A percentile compares a stretch with the other conserved stretches of the same genome.
These are phyloP conservation scores for Epichloe elymi DNA, from an alignment of 2,329 filamentous ascomycete species.

Conservation along the genomic window DNA sequence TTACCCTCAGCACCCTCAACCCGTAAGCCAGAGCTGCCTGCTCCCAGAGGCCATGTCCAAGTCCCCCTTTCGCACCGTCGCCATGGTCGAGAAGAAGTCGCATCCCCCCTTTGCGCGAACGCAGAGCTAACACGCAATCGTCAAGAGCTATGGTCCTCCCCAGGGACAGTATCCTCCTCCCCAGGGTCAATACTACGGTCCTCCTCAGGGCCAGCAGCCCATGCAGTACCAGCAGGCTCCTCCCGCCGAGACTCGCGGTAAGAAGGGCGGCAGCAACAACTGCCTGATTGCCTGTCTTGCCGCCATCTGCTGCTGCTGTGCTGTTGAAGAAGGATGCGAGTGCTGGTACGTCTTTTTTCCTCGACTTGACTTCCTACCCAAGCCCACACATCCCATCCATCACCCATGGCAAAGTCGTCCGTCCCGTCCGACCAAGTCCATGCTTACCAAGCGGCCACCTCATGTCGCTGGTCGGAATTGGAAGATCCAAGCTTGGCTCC, in stretches of 20 bases:
- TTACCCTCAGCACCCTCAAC: slow-evolving; percentile 27
- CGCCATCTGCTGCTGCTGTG: slow-evolving; percentile 36
- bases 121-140: not conserved
- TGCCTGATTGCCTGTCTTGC: slow-evolving; percentile 36
- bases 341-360: slow-evolving; percentile 26
- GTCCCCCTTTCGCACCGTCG: not conserved
- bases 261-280: slow-evolving; percentile 22
- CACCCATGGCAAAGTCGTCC: too few species aligned
- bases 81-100: not conserved
- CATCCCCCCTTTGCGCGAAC: not conserved
- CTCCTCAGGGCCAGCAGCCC: slow-evolving; percentile 24
- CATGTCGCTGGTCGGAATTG: too few species aligned
- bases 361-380: too few species aligned
- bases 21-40: slow-evolving; percentile 17
- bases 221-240: slow-evolving; percentile 31
- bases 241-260: slow-evolving; percentile 15
- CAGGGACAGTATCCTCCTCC: slow-evolving; percentile 20
- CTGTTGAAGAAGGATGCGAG: slow-evolving; percentile 36
- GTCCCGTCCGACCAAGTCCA: not conserved
- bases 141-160: slow-evolving; percentile 18
- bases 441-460: not conserved
- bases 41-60: not conserved
- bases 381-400: too few species aligned
- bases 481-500: not conserved
- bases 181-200: slow-evolving; percentile 19